These are phyloP conservation scores for Fagopyrum homotropicum DNA, from an alignment of 148 eudicot genomes.

Conservation along the genomic window DNA sequence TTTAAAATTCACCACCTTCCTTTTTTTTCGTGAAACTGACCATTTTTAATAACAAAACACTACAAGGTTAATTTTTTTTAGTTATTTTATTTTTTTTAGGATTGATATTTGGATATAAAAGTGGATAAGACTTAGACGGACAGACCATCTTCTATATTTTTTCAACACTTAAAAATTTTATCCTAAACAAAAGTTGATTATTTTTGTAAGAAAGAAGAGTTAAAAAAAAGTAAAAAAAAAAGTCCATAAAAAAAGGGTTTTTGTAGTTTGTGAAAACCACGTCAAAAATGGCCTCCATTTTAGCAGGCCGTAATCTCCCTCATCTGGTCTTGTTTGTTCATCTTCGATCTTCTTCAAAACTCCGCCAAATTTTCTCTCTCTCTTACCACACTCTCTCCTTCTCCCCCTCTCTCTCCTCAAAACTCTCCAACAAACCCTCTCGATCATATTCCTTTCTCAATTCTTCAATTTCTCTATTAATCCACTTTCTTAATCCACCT, in stretches of 20 bases:
- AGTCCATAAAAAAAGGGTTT: background rate
- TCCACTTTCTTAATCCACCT: background rate
- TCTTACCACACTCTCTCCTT: slow-evolving; percentile 11
- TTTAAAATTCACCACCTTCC: background rate
- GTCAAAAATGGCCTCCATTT: slow-evolving; percentile 12
- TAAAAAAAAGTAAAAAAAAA: too few relatives aligned
- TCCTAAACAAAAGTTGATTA: too few relatives aligned
- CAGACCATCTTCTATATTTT: too few relatives aligned
- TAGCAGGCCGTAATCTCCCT: slow-evolving; percentile 4
- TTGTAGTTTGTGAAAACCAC: background rate
- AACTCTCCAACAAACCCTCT: slow-evolving; percentile 9
- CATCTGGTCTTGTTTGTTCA: background rate
- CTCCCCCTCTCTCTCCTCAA: background rate
- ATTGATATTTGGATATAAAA: too few relatives aligned
- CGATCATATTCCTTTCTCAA: background rate
- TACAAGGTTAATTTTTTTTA: too few relatives aligned
- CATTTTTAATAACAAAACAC: too few relatives aligned
- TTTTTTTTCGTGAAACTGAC: too few relatives aligned
- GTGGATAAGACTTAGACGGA: too few relatives aligned
- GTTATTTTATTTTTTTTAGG: too few relatives aligned
- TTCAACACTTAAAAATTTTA: too few relatives aligned
- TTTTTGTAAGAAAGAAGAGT: too few relatives aligned
- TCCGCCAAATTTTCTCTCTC: background rate
- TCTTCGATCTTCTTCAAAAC: background rate
- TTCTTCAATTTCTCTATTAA: background rate